A percentile compares a stretch with the other conserved stretches of the same genome.
phyloP scores from a whole-genome alignment of 371 early-diverging fungal genomes.

The Dinochytrium kinnereticum region DNA sequence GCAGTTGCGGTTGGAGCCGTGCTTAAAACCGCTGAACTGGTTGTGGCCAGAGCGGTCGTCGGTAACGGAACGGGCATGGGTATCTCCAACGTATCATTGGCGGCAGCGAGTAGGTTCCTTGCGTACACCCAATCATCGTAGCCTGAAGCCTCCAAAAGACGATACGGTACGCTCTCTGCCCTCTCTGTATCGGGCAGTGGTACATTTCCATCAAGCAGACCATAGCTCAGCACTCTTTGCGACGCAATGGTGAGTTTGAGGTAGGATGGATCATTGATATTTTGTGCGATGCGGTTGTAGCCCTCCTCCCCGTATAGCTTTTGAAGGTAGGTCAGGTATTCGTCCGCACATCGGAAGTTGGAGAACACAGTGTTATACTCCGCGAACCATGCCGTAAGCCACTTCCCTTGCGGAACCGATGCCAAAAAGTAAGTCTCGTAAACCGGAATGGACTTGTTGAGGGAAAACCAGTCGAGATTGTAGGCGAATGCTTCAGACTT shows the following conservation, averaged over 20 bases:
- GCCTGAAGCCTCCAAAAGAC: background rate
- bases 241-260: conserved; percentile 13
- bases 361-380: conserved; percentile 13
- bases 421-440: conserved; percentile 17
- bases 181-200: background rate
- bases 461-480: conserved; percentile 4
- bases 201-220: background rate
- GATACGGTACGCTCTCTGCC: background rate
- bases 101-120: background rate
- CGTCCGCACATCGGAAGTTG: background rate
- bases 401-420: background rate
- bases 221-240: background rate
- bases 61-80: too few species aligned
- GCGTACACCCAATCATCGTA: conserved; percentile 13
- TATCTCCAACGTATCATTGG: background rate
- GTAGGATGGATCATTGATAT: background rate
- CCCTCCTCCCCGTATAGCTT: background rate
- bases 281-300: background rate
- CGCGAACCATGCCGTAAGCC: conserved; percentile 9
- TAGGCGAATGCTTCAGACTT: conserved; percentile 6
- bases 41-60: too few species aligned
- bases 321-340: background rate
- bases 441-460: conserved; percentile 2
- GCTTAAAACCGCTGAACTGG: too few species aligned
- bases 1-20: too few species aligned